Base-by-base conservation (phyloP, 208 protist species). In the Crithidia expoeki region DNA sequence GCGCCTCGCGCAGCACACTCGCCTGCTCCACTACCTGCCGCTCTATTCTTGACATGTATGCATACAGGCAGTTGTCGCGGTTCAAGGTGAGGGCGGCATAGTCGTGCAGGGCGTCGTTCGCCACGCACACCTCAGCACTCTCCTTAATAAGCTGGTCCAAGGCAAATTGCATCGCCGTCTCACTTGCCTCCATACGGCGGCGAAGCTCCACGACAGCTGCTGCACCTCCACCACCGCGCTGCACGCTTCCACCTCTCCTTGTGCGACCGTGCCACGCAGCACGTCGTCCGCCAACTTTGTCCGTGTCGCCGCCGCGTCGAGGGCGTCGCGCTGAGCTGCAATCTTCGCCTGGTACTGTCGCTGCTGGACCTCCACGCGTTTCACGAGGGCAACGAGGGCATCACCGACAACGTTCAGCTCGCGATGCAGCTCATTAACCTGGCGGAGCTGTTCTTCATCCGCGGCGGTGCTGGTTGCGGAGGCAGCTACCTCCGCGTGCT, bases 231-330 rank as follows among this genome's bases (percentile, higher is more conserved):
- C 59, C 53, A 89, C 76, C 2, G 81, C 74, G 56, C 71, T 76
- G 69, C 76, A 75, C 23, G 81, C 61, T n/a, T 77, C 76, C 4
- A 81, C 72, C 23, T 72, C 34, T 10, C 69, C 66, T 42, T 90
- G 79, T 21, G 49, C 59, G 33, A 74, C 61, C 19, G 74, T 84
- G 40, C 71, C 84, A 14, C 61, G 65, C 42, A 91, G 61, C 25
- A 89, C 61, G 64, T 89, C 76, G 53, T 94, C 88, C 21, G 88
- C 85, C n/a, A 86, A 52, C 72, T 91, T 88, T 49, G 79, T 52
- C 38, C 81, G 80, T 36, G 88, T 90, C 23, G 78, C 73, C 50
- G 68, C 61, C 47, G 84, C 79, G 61, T 91, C 81, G 17, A 94
- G 61, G 34, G 77, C 76, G 23, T 53, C 40, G 55, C 85, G 79